phyloP scores from a whole-genome alignment of 306 rosid species.

The Carpinus viminea region DNA sequence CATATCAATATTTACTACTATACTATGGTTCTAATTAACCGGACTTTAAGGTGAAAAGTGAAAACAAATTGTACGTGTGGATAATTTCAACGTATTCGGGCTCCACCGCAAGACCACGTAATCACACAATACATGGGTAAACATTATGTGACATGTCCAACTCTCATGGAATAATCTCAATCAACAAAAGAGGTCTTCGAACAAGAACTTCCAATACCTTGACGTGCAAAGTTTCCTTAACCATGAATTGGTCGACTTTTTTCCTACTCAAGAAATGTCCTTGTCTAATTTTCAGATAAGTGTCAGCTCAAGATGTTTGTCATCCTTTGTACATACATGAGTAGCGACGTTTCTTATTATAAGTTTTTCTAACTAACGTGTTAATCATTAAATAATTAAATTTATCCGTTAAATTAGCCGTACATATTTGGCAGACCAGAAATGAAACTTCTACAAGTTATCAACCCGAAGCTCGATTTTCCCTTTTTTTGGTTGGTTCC shows the following conservation, averaged over 20 bases:
- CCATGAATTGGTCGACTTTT: conserved; percentile 12
- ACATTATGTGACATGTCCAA: neutral
- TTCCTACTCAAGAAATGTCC: neutral
- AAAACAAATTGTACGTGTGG: conserved; percentile 5
- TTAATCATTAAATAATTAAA: too few relatives aligned
- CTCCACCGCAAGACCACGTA: conserved; percentile 17
- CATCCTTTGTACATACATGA: too few relatives aligned
- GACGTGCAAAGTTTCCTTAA: conserved; percentile 5
- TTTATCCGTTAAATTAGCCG: too few relatives aligned
- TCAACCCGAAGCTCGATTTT: neutral
- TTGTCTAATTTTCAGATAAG: neutral
- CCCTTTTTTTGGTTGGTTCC: conserved; percentile 16
- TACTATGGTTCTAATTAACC: neutral
- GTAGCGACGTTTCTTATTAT: too few relatives aligned
- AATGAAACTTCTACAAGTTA: neutral
- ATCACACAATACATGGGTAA: neutral
- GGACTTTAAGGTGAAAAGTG: conserved; percentile 3
- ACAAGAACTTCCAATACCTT: too few relatives aligned
- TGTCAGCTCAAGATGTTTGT: neutral
- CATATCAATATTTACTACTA: too few relatives aligned
- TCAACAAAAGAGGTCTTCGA: neutral
- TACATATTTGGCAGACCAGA: neutral
- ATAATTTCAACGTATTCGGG: conserved; percentile 9
- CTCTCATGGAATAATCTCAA: neutral
- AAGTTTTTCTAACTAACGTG: too few relatives aligned